Evolutionary conservation across 371 early-diverging fungal species (phyloP).

Genomic region (Synchytrium microbalum): DNA sequence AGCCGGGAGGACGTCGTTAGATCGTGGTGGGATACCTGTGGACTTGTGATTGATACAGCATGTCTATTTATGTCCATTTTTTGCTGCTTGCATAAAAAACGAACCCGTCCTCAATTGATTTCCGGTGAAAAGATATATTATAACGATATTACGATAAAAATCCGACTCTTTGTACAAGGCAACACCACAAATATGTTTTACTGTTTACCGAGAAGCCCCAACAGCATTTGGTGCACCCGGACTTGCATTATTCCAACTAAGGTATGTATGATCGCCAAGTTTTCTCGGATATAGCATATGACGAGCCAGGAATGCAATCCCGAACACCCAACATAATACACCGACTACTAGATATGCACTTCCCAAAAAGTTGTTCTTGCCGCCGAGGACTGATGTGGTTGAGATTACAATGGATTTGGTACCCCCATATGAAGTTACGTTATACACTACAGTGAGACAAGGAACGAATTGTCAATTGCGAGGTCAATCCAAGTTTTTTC

Average conservation of each 20-base stretch:
- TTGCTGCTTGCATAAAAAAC: too few relatives aligned
- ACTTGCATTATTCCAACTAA: constrained; percentile 86
- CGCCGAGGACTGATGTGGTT: constrained; percentile 86
- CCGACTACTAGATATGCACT: constrained; percentile 88
- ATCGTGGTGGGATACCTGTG: constrained; percentile 24
- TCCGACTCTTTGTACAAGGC: too few relatives aligned
- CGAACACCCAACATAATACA: constrained; percentile 71
- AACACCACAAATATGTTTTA: too few relatives aligned
- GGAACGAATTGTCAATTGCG: too few relatives aligned
- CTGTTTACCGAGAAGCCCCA: too few relatives aligned
- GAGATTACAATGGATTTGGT: constrained; percentile 88
- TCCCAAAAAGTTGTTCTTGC: constrained; percentile 90
- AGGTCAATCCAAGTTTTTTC: too few relatives aligned
- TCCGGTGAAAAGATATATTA: too few relatives aligned
- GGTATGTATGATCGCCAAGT: constrained; percentile 84
- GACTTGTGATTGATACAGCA: not conserved
- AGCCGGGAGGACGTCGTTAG: constrained; percentile 38
- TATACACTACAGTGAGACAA: constrained; percentile 74
- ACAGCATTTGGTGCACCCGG: constrained; percentile 1
- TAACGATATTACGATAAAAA: too few relatives aligned
- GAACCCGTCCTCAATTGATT: too few relatives aligned
- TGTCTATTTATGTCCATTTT: not conserved
- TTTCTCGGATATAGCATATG: constrained; percentile 88
- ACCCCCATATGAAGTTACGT: constrained; percentile 72
- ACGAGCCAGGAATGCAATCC: constrained; percentile 72